phyloP scores from a whole-genome alignment of 176 grass and related monocot species.

The Phoenix dactylifera region DNA sequence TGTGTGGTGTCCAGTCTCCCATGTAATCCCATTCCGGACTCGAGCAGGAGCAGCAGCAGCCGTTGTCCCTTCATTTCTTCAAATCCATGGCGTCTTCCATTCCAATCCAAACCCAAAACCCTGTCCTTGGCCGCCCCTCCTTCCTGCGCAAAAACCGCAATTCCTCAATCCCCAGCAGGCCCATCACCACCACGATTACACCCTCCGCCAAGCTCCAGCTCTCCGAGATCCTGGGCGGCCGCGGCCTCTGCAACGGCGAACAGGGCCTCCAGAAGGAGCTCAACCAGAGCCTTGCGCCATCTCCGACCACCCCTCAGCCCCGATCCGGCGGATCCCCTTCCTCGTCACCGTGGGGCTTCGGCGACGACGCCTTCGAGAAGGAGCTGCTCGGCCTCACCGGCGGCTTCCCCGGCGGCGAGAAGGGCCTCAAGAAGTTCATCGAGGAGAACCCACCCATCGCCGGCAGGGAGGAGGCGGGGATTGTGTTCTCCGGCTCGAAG shows the following conservation, averaged over 20 bases:
- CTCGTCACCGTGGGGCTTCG: background rate
- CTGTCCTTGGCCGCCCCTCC: conserved; percentile 3
- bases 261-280: conserved; percentile 51
- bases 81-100: background rate
- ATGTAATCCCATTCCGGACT: no score
- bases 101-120: conserved; percentile 14
- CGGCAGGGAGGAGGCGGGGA: conserved; percentile 7
- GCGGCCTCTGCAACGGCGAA: conserved; percentile 60
- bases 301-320: background rate
- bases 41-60: no score
- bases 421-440: conserved; percentile 61
- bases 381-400: conserved; percentile 81
- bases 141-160: background rate
- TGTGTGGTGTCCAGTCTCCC: no score
- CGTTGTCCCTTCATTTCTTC: no score
- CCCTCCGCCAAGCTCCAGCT: conserved; percentile 24
- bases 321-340: background rate
- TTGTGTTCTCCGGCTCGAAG: conserved; percentile 23
- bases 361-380: conserved; percentile 63
- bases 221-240: conserved; percentile 42
- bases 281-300: background rate
- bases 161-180: conserved; percentile 25
- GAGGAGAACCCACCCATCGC: conserved; percentile 51
- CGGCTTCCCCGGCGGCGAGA: conserved; percentile 84
- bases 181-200: conserved; percentile 6